Conservation (phyloP, 176 grass and related monocot species). For the Bromus sterilis region DNA sequence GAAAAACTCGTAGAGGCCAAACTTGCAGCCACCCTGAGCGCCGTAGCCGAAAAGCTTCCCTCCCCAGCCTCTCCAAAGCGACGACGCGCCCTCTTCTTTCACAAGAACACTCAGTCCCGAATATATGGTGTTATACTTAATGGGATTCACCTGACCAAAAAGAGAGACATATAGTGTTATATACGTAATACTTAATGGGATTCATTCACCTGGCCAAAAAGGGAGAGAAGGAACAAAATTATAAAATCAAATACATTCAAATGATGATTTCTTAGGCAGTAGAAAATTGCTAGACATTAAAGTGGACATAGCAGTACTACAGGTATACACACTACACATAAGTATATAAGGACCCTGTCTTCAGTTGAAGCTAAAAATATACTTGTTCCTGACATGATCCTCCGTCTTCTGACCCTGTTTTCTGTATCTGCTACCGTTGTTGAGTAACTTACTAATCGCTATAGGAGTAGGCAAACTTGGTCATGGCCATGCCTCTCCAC, state of each 20-base stretch:
- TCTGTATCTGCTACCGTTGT: not conserved
- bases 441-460: not conserved
- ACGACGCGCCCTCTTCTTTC: conserved; percentile 76
- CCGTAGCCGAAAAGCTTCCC: conserved; percentile 89
- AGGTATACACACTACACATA: not conserved
- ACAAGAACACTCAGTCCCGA: conserved; percentile 64
- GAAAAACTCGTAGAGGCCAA: conserved; percentile 96
- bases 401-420: not conserved
- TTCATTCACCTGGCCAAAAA: conserved; percentile 64
- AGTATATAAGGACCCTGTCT: not conserved
- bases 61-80: conserved; percentile 88
- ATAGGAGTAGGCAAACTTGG: not conserved
- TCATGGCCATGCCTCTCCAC: not conserved
- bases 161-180: conserved; percentile 56
- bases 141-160: conserved; percentile 65
- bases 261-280: not conserved
- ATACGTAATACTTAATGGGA: conserved; percentile 84
- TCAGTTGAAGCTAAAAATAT: not conserved
- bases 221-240: not conserved
- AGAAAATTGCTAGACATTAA: not conserved
- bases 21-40: conserved; percentile 81
- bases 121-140: conserved; percentile 83
- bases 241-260: not conserved
- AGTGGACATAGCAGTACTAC: not conserved
- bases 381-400: not conserved